A percentile compares a stretch with the other conserved stretches of the same genome.
Conservation (phyloP, 495 filamentous ascomycete genomes). For the Poronia punctata region DNA sequence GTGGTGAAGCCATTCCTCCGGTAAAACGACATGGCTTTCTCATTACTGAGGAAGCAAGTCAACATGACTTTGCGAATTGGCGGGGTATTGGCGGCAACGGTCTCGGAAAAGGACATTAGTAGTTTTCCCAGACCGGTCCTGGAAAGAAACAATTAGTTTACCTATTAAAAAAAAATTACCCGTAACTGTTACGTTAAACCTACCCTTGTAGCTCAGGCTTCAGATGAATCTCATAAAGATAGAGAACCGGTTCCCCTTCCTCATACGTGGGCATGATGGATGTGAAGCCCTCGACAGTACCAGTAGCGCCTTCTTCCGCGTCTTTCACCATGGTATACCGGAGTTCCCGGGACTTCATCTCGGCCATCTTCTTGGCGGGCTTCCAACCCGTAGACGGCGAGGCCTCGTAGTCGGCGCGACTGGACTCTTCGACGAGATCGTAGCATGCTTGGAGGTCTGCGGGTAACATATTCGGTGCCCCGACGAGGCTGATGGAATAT, state of each 20-base stretch:
- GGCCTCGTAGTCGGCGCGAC: slow-evolving; percentile 54
- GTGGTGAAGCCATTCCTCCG: slow-evolving; percentile 55
- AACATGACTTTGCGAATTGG: slow-evolving; percentile 72
- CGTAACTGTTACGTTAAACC: neutral
- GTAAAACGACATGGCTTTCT: slow-evolving; percentile 58
- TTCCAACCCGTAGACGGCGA: slow-evolving; percentile 65
- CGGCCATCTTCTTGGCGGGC: slow-evolving; percentile 56
- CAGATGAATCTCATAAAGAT: slow-evolving; percentile 87
- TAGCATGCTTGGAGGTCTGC: slow-evolving; percentile 61
- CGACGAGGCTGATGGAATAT: slow-evolving; percentile 42
- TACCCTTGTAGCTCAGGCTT: slow-evolving; percentile 44
- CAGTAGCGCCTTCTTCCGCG: slow-evolving; percentile 2
- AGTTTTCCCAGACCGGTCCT: slow-evolving; percentile 41
- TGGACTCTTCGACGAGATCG: slow-evolving; percentile 63
- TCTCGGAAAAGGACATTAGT: slow-evolving; percentile 38
- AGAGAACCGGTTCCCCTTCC: slow-evolving; percentile 64
- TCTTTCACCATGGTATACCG: slow-evolving; percentile 57
- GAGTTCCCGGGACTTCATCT: slow-evolving; percentile 69
- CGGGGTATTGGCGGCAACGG: slow-evolving; percentile 36
- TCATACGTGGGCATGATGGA: slow-evolving; percentile 84
- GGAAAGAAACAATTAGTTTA: too few relatives aligned
- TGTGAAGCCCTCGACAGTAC: slow-evolving; percentile 59
- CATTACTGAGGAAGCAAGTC: slow-evolving; percentile 70
- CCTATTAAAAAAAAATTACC: neutral
- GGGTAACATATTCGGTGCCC: slow-evolving; percentile 38